Evolutionary conservation across 495 filamentous ascomycete species (phyloP), one percentile per base, ranked within the genome.

Genomic region (Staphylotrichum tortipilum): DNA sequence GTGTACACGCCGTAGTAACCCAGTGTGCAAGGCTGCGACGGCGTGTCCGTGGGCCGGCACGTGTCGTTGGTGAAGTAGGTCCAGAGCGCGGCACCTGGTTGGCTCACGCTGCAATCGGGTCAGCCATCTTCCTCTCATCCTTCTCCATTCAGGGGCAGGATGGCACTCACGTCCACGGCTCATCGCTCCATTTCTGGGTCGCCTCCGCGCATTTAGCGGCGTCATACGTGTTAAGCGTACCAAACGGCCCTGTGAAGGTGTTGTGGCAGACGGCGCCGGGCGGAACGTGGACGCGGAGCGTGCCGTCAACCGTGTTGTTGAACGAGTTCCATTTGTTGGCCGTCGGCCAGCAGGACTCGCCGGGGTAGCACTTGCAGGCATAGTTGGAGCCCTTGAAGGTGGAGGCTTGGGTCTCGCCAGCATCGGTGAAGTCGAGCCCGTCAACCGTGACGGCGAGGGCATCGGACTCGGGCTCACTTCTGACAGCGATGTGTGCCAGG

Each of bases 1-100:
- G 73, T 55, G 36, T 60, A 58, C 19, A 60, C 47, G 30, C 67
- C 58, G 78, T 85, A 79, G 57, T 76, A 79, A 3, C 78, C 81
- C 2, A 80, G 62, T 4, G 63, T 68, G 61, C 82, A 87, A 9
- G 70, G 57, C 31, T 57, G 66, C 3, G 55, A 49, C 4, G 64
- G 59, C 19, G 75, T 55, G 23, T 62, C 53, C 48, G 75, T 81
- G 14, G 80, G 79, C 29, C 52, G 48, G 52, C 68, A 71, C n/a
- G 65, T 68, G 24, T 66, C 56, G 55, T 70, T 70, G 43, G 59
- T 68, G 42, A 61, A 66, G 55, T 64, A 70, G 14, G 59, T 68
- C 64, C 63, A 69, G 40, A 41, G 38, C 23, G 4, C 42, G 2
- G 58, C 38, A 0, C 35, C 39, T 0, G 64, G 63, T 57, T 68